Evolutionary conservation across 345 rosid species (phyloP).

Genomic region (Linum tenue): DNA sequence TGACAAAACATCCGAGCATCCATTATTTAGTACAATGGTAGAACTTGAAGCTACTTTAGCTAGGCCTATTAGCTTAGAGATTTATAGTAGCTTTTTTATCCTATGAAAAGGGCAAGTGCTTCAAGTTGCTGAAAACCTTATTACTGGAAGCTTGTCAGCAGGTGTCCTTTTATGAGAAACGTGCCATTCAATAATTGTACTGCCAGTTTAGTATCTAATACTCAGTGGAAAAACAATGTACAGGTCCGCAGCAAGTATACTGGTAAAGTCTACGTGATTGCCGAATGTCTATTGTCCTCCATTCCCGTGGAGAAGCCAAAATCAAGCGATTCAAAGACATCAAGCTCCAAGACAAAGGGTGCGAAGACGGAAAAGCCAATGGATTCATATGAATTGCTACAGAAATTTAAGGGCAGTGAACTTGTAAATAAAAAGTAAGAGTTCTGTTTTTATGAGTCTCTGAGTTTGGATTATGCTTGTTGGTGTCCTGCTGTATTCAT

Average conservation of each 20-base stretch:
- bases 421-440: constrained; percentile 76
- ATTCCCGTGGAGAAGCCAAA: constrained; percentile 82
- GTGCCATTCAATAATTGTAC: neutral
- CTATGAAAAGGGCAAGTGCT: neutral
- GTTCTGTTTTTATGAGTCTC: constrained; percentile 6
- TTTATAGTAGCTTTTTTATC: neutral
- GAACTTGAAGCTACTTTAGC: neutral
- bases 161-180: neutral
- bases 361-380: constrained; percentile 43
- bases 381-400: constrained; percentile 57
- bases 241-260: constrained; percentile 69
- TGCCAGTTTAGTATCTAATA: neutral
- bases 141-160: neutral
- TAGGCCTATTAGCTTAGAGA: neutral
- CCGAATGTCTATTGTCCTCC: constrained; percentile 66
- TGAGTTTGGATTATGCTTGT: neutral
- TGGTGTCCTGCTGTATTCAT: neutral
- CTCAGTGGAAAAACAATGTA: neutral
- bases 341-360: constrained; percentile 43
- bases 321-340: constrained; percentile 46
- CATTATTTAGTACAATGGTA: neutral
- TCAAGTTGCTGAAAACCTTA: neutral
- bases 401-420: constrained; percentile 52
- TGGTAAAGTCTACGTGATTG: constrained; percentile 66
- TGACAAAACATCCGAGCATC: neutral